A percentile compares a stretch with the other conserved stretches of the same genome.
These are phyloP conservation scores for Tagetes erecta DNA, from an alignment of 129 eudicot genomes.

Conservation along the genomic window DNA sequence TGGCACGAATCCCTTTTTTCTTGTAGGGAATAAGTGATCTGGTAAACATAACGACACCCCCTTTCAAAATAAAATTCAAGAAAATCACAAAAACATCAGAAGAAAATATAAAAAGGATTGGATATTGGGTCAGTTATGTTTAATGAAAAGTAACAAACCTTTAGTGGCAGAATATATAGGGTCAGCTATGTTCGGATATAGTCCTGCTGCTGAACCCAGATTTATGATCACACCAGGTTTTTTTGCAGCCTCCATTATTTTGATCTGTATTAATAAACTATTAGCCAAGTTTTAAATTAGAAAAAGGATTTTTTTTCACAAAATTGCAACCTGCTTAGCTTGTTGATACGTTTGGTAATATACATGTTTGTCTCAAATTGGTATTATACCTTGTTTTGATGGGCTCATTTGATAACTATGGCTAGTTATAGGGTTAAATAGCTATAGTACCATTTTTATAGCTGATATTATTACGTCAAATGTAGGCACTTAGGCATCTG, in stretches of 20 bases:
- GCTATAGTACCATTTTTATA: not conserved
- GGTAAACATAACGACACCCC: constrained; percentile 85
- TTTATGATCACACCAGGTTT: constrained; percentile 81
- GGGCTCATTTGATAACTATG: not conserved
- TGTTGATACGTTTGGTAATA: not conserved
- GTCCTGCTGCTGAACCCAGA: constrained; percentile 83
- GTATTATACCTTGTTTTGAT: not conserved
- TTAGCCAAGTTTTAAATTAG: not conserved
- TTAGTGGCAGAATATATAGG: constrained; percentile 85
- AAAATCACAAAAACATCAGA: not conserved
- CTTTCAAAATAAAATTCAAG: constrained; percentile 34
- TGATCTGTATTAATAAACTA: constrained; percentile 44
- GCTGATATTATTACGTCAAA: not conserved
- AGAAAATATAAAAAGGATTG: not conserved
- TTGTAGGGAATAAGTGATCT: constrained; percentile 80
- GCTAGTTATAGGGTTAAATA: not conserved
- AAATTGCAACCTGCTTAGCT: not conserved
- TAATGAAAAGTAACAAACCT: constrained; percentile 48
- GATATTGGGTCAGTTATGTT: not conserved
- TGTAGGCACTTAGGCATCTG: not conserved
- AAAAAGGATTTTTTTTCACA: not conserved
- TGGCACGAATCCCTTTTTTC: constrained; percentile 79
- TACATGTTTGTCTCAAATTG: not conserved
- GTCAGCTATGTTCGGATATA: constrained; percentile 69
- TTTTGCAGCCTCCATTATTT: constrained; percentile 66